Evolutionary conservation across 768 basidiomycete species (phyloP), one percentile per base, ranked within the genome.

Genomic region (Podaxis carcinomalis): DNA sequence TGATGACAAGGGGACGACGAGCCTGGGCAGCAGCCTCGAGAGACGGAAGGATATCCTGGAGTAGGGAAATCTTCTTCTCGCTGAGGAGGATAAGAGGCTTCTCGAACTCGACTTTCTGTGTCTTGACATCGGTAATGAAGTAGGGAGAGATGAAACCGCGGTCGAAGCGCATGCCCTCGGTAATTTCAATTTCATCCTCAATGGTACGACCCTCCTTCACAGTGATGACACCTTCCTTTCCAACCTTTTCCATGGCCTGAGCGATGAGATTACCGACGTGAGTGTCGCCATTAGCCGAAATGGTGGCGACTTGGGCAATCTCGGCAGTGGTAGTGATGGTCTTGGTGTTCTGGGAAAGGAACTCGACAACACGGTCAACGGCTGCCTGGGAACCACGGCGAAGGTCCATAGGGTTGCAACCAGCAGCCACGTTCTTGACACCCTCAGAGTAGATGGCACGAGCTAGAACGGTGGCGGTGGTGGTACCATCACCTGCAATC

Each of bases 161-260:
- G 85, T 99, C 96, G 78, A 99, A 98, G 69, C 95, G 88, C 96
- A 99, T 99, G 75, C 96, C 96, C 78, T 99, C 96, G 27, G 96
- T 98, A 69, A 99, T 95, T 74, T 99, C 96, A 72, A 98, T 98
- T 77, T 97, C 95, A 71, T 99, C 96, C 68, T 98, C 95, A 65
- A 95, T 97, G 4, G 96, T 98, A 68, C 90, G 88, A 47, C 96
- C 96, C 75, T 99, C 96, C 82, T 98, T 99, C 74, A 99, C 95
- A 53, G 96, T 98, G 80, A 99, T 98, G 70, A 98, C 96, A 73
- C 96, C 96, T 78, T 99, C 96, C 80, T 96, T 97, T 72, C 96
- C 96, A 63, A 98, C 96, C 75, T 97, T 97, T 78, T 98, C 96
- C 96, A 98, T 99, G 1, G 96, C 96, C 71, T 93, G 93, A 4